Conservation (phyloP, 139 green algal species). For the Haematococcus lacustris region DNA sequence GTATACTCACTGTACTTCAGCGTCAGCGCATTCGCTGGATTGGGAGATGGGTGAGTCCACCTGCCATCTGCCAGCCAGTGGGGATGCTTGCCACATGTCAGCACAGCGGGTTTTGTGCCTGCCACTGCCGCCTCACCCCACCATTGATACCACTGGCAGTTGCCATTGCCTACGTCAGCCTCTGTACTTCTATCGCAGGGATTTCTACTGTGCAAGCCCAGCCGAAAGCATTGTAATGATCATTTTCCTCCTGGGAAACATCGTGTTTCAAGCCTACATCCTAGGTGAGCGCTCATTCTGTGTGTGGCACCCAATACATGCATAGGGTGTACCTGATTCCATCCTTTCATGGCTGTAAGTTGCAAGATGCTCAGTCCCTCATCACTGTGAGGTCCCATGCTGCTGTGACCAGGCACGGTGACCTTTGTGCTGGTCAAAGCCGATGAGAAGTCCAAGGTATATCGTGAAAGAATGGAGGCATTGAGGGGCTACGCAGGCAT, state of each 20-base stretch:
- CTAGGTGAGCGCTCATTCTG: constrained; percentile 13
- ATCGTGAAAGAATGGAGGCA: not conserved
- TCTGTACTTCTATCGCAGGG: no score
- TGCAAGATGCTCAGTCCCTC: not conserved
- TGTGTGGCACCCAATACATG: not conserved
- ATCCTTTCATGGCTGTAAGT: not conserved
- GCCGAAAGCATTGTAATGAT: constrained; percentile 10
- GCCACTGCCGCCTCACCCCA: no score
- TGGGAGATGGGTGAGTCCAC: no score
- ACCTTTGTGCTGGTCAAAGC: constrained; percentile 11
- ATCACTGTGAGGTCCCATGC: not conserved
- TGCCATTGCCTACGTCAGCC: no score
- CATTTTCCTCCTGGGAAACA: constrained; percentile 19
- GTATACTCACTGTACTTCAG: constrained; percentile 19
- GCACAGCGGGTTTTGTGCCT: no score
- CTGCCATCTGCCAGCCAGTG: no score
- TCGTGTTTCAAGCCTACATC: constrained; percentile 24
- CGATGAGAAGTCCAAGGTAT: not conserved
- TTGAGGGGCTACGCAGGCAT: not conserved
- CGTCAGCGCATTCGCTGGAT: constrained; percentile 9
- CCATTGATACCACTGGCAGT: no score
- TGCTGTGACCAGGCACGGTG: constrained; percentile 3
- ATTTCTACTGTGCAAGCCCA: constrained; percentile 10
- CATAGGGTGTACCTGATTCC: not conserved
- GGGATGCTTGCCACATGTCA: no score